A percentile compares a stretch with the other conserved stretches of the same genome.
phyloP scores from a whole-genome alignment of 2,329 filamentous ascomycete genomes.

The Monosporascus sp. region DNA sequence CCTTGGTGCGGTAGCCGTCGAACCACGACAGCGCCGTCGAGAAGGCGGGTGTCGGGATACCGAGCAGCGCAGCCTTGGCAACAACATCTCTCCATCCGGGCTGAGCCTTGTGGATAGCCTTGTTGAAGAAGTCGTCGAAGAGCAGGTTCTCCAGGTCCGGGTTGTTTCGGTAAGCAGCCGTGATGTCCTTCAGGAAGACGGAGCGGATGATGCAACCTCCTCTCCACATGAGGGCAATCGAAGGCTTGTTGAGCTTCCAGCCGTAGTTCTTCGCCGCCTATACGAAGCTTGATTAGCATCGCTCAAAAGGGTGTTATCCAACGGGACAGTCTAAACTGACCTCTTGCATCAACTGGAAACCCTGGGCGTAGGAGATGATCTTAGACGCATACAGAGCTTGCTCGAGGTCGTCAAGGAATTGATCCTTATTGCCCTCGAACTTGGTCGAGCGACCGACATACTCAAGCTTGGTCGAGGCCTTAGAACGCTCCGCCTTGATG shows the following conservation, averaged over 20 bases:
- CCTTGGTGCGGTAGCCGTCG: slow-evolving; percentile 95
- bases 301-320: slow-evolving; percentile 10
- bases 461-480: slow-evolving; percentile 73
- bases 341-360: slow-evolving; percentile 99
- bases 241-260: slow-evolving; percentile 99
- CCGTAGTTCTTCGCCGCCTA: slow-evolving; percentile 91
- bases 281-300: slow-evolving; percentile 7
- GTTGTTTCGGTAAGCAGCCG: slow-evolving; percentile 89
- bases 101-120: slow-evolving; percentile 96
- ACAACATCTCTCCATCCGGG: slow-evolving; percentile 88
- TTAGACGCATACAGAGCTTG: slow-evolving; percentile 99
- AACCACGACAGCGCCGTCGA: slow-evolving; percentile 97
- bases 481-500: slow-evolving; percentile 87
- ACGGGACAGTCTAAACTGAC: slow-evolving; percentile 44
- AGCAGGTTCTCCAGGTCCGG: slow-evolving; percentile 95
- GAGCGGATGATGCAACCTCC: slow-evolving; percentile 99
- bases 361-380: slow-evolving; percentile 99
- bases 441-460: slow-evolving; percentile 68
- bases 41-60: slow-evolving; percentile 95
- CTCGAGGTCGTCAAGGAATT: slow-evolving; percentile 95
- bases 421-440: slow-evolving; percentile 85
- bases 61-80: slow-evolving; percentile 85
- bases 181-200: slow-evolving; percentile 99
- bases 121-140: slow-evolving; percentile 99
- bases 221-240: slow-evolving; percentile 99